These are phyloP conservation scores for Rhizopus sp. DNA, from an alignment of 371 early-diverging fungal species.

Conservation along the genomic window DNA sequence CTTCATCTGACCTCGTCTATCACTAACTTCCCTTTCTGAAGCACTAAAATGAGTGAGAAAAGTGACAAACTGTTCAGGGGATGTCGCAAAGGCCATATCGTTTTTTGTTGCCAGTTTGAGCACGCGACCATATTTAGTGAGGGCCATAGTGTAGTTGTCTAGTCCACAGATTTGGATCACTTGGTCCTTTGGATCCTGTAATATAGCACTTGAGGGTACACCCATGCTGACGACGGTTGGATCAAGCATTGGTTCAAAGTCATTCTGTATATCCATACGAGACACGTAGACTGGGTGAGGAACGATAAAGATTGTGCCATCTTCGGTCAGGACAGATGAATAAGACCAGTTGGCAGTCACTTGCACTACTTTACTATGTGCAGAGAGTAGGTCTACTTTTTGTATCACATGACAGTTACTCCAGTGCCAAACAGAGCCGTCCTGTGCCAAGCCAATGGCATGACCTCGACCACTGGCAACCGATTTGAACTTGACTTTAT, in stretches of 20 bases:
- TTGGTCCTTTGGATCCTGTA: conserved; percentile 4
- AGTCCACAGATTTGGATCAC: conserved; percentile 29
- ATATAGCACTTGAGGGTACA: background rate
- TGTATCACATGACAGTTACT: conserved; percentile 29
- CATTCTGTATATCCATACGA: background rate
- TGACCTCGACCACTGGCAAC: conserved; percentile 42
- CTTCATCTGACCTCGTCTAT: conserved; percentile 11
- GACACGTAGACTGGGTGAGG: conserved; percentile 25
- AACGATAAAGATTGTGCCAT: conserved; percentile 27
- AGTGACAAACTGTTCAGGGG: conserved; percentile 2
- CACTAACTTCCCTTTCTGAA: conserved; percentile 6
- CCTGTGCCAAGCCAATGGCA: conserved; percentile 37
- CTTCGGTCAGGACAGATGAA: conserved; percentile 29
- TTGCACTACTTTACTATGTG: conserved; percentile 21
- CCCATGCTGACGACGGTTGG: background rate
- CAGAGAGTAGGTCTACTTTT: conserved; percentile 13
- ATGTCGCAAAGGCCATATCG: background rate
- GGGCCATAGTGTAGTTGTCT: conserved; percentile 18
- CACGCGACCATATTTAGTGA: conserved; percentile 22
- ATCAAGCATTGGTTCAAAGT: conserved; percentile 1
- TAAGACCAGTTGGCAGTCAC: conserved; percentile 39
- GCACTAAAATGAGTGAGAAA: conserved; percentile 16
- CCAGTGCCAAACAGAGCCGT: conserved; percentile 45
- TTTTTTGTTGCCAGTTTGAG: conserved; percentile 14
- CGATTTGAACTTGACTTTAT: conserved; percentile 4